These are phyloP conservation scores for Fusarium algeriense DNA, from an alignment of 2,329 filamentous ascomycete species.

Conservation along the genomic window DNA sequence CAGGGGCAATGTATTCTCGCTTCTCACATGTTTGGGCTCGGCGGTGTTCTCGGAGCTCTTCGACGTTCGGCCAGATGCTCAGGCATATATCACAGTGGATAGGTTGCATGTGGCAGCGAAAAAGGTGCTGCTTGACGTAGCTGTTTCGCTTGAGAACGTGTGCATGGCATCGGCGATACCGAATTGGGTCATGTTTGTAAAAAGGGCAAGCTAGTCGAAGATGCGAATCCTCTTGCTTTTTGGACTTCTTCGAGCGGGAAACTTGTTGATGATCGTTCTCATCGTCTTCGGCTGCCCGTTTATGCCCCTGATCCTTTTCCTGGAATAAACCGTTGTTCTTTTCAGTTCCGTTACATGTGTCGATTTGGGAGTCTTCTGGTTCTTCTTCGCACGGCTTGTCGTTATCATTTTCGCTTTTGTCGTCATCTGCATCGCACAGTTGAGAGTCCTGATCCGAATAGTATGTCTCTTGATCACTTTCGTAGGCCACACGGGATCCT, in stretches of 20 bases:
- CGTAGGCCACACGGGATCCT: not conserved
- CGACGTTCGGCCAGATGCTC: not conserved
- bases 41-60: not conserved
- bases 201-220: constrained; percentile 5
- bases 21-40: constrained; percentile 7
- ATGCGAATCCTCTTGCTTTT: not conserved
- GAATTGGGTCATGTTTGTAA: not conserved
- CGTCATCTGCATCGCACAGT: not conserved
- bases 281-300: not conserved
- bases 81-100: constrained; percentile 6
- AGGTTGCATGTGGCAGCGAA: constrained; percentile 6
- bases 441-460: too few relatives aligned
- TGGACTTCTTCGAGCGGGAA: not conserved
- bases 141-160: not conserved
- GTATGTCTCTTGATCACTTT: not conserved
- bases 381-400: not conserved
- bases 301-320: not conserved
- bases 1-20: not conserved
- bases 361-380: too few relatives aligned
- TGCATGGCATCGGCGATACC: not conserved
- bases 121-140: constrained; percentile 6
- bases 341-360: fast-evolving
- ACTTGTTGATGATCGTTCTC: not conserved
- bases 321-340: not conserved
- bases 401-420: not conserved